These are phyloP conservation scores for Ambispora gerdemannii DNA, from an alignment of 192 early-diverging fungal species.

Conservation along the genomic window DNA sequence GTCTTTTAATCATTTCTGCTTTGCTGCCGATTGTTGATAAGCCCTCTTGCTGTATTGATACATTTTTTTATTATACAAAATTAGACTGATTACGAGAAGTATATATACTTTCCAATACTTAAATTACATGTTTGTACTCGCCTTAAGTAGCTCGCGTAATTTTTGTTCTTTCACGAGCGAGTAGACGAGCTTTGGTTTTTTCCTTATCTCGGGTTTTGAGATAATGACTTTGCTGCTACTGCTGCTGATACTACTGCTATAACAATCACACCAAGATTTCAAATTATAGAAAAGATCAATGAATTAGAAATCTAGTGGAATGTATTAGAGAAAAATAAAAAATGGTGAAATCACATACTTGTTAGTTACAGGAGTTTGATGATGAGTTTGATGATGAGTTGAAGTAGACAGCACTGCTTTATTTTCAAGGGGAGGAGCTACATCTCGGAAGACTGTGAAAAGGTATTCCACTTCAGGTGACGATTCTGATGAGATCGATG, in stretches of 20 bases:
- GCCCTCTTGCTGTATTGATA: conserved; percentile 15
- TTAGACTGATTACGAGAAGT: not conserved
- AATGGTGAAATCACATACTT: not conserved
- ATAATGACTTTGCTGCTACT: too few species aligned
- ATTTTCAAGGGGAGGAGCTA: too few species aligned
- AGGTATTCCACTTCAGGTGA: too few species aligned
- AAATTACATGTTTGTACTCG: not conserved
- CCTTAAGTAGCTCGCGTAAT: conserved; percentile 6
- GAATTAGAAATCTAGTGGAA: too few species aligned
- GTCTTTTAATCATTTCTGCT: conserved; percentile 2
- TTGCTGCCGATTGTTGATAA: not conserved
- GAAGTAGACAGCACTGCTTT: too few species aligned
- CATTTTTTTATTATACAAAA: not conserved
- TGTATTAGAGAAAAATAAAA: not conserved
- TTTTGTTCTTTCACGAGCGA: not conserved
- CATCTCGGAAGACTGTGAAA: too few species aligned
- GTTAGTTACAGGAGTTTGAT: not conserved
- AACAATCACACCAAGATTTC: not conserved
- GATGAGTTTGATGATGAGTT: too few species aligned
- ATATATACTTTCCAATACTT: not conserved
- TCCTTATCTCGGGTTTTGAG: not conserved
- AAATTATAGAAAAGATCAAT: too few species aligned
- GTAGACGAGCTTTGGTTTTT: conserved; percentile 27
- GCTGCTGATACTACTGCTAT: not conserved
- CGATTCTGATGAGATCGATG: conserved; percentile 19